Evolutionary conservation across 176 grass and related monocot species (phyloP).

Genomic region (Tillandsia fasciculata): DNA sequence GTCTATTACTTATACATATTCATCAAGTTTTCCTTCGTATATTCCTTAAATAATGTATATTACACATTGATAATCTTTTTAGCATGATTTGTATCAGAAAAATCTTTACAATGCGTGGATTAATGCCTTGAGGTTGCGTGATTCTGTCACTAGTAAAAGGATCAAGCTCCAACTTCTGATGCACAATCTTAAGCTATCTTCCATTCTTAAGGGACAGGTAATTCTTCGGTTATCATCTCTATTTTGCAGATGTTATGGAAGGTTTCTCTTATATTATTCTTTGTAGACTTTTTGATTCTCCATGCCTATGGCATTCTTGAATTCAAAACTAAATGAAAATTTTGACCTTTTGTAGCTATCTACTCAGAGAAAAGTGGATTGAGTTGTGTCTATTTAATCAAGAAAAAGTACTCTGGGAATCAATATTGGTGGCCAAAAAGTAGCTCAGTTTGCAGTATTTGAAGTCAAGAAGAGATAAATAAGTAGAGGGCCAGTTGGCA

Average conservation of each 20-base stretch:
- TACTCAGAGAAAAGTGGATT: background rate
- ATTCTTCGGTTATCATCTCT: background rate
- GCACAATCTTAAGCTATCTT: slow-evolving; percentile 18
- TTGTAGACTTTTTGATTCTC: background rate
- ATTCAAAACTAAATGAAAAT: background rate
- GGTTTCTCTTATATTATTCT: background rate
- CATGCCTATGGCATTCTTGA: background rate
- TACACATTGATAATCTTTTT: background rate
- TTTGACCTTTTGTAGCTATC: background rate
- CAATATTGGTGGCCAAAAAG: background rate
- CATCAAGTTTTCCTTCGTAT: background rate
- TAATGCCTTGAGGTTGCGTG: slow-evolving; percentile 3
- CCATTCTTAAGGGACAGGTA: slow-evolving; percentile 21
- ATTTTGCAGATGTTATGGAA: background rate
- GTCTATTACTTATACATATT: background rate
- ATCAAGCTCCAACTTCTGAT: slow-evolving; percentile 9
- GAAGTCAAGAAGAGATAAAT: background rate
- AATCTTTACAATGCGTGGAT: slow-evolving; percentile 10
- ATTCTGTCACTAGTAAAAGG: slow-evolving; percentile 18
- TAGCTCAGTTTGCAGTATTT: background rate
- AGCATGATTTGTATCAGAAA: slow-evolving; percentile 14
- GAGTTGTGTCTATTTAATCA: background rate
- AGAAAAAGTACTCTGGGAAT: background rate
- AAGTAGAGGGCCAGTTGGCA: background rate
- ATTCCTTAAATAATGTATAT: background rate